A percentile compares a stretch with the other conserved stretches of the same genome.
These are phyloP conservation scores for Limnomonas spitsbergensis DNA, from an alignment of 139 green algal species.

Conservation along the genomic window DNA sequence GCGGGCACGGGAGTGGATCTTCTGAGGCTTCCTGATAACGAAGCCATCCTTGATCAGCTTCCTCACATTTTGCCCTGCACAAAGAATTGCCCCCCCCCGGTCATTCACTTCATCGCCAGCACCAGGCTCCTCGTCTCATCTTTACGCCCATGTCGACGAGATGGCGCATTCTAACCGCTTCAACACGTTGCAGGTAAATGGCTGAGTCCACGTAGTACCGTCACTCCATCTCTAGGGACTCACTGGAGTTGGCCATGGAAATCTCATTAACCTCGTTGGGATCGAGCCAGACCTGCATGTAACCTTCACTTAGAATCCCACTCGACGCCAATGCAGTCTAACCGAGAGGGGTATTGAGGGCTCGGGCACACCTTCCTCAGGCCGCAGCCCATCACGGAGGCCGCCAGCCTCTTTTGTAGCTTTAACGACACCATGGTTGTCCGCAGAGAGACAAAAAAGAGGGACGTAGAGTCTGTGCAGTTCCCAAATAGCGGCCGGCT, in stretches of 20 bases:
- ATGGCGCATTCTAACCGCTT: no score
- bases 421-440: conserved; percentile 90
- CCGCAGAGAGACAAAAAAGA: not conserved
- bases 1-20: conserved; percentile 94
- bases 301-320: not conserved
- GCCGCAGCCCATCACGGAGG: conserved; percentile 91
- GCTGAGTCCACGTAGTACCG: no score
- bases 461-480: not conserved
- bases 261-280: conserved; percentile 99
- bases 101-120: no score
- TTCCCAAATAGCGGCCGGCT: not conserved
- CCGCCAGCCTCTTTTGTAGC: conserved; percentile 97
- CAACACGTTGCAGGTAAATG: no score
- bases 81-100: no score
- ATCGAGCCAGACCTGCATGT: conserved; percentile 95
- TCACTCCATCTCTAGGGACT: no score
- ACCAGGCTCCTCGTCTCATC: no score
- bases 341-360: no score
- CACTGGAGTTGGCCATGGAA: conserved; percentile 98
- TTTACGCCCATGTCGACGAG: no score
- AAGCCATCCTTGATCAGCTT: conserved; percentile 99
- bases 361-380: conserved; percentile 77
- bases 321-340: not conserved
- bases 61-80: conserved; percentile 94
- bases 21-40: conserved; percentile 94